Conservation (phyloP, 192 early-diverging fungal species). For the Mortierella alpina region DNA sequence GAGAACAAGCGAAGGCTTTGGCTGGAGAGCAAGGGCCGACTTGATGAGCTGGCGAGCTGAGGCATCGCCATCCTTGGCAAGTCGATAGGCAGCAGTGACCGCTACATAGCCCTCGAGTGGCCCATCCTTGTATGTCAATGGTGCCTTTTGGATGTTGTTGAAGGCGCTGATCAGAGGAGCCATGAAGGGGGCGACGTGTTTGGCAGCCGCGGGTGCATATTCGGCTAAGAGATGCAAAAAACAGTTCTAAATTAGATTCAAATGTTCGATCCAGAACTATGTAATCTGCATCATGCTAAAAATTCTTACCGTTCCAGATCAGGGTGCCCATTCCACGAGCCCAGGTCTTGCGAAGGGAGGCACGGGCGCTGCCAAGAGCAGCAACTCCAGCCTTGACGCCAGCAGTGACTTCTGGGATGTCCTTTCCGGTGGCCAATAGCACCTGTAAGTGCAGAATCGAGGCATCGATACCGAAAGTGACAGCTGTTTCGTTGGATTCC, state of each 20-base stretch:
- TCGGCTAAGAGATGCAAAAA: slow-evolving; percentile 10
- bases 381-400: slow-evolving; percentile 62
- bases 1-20: slow-evolving; percentile 80
- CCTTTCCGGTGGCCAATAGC: slow-evolving; percentile 56
- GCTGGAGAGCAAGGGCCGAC: slow-evolving; percentile 48
- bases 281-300: background rate
- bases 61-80: slow-evolving; percentile 36
- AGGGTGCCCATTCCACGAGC: slow-evolving; percentile 68
- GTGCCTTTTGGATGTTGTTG: slow-evolving; percentile 69
- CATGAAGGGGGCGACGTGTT: slow-evolving; percentile 54
- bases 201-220: slow-evolving; percentile 21
- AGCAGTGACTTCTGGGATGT: slow-evolving; percentile 55
- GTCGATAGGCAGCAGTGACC: slow-evolving; percentile 64
- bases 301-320: slow-evolving; percentile 58
- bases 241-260: background rate
- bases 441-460: slow-evolving; percentile 64
- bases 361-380: slow-evolving; percentile 71
- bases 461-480: slow-evolving; percentile 69
- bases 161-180: slow-evolving; percentile 59
- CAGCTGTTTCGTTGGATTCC: slow-evolving; percentile 81
- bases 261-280: too few species aligned
- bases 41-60: slow-evolving; percentile 41
- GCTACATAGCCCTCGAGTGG: slow-evolving; percentile 74
- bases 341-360: slow-evolving; percentile 71
- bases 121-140: slow-evolving; percentile 67